Percentiles rank a stretch among this genome's conserved stretches.
These are phyloP conservation scores for Phyllosticta ampelicida DNA, from an alignment of 2,329 filamentous ascomycete genomes.

Conservation along the genomic window DNA sequence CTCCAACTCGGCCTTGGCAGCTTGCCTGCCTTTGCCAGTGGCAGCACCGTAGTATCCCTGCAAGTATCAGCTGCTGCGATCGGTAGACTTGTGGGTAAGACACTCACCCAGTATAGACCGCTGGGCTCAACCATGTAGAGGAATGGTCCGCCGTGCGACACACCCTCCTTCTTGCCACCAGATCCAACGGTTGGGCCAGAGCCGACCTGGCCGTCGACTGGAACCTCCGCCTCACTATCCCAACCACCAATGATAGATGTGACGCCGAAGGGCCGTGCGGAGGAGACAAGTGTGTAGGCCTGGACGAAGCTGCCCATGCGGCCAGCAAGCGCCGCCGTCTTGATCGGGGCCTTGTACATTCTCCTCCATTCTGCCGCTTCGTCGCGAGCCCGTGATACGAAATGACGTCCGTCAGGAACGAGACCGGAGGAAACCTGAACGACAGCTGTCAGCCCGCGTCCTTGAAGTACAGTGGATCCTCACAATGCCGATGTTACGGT, in stretches of 20 bases:
- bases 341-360: conserved; percentile 90
- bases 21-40: conserved; percentile 91
- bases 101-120: conserved; percentile 75
- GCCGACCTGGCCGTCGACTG: conserved; percentile 86
- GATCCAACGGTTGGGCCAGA: conserved; percentile 66
- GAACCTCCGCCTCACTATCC: conserved; percentile 76
- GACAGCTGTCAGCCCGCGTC: not conserved
- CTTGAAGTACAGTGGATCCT: conserved; percentile 27
- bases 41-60: conserved; percentile 94
- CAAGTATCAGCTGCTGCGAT: conserved; percentile 8
- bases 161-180: conserved; percentile 67
- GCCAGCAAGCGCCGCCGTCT: conserved; percentile 74
- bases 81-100: not conserved
- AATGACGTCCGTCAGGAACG: conserved; percentile 88
- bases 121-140: conserved; percentile 99
- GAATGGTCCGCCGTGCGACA: conserved; percentile 76
- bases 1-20: conserved; percentile 95
- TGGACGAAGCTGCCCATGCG: conserved; percentile 95
- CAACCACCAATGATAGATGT: conserved; percentile 89
- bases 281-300: conserved; percentile 94
- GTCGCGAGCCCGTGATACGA: conserved; percentile 86
- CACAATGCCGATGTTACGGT: conserved; percentile 89
- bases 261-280: conserved; percentile 91
- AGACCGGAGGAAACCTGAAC: conserved; percentile 85
- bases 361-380: conserved; percentile 86